Evolutionary conservation across 768 basidiomycete species (phyloP).

Genomic region (Kwoniella sp.): DNA sequence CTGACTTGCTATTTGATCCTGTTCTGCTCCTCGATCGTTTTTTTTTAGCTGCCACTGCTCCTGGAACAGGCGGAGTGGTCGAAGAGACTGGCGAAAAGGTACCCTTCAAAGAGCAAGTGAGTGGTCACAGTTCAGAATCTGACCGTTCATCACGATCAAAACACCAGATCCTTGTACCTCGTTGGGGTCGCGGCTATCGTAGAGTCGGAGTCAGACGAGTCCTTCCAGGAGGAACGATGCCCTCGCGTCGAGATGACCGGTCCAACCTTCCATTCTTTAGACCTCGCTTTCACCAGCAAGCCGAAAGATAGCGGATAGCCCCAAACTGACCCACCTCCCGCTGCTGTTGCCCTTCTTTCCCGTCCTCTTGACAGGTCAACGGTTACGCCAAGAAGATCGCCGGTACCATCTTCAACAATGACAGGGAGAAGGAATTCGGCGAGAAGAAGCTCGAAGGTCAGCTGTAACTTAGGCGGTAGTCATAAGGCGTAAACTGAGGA

Average conservation of each 20-base stretch:
- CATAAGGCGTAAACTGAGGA: too few species aligned
- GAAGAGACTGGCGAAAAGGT: constrained; percentile 31
- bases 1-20: not conserved
- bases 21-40: not conserved
- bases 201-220: too few species aligned
- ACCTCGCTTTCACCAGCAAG: not conserved
- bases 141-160: too few species aligned
- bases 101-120: constrained; percentile 49
- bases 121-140: too few species aligned
- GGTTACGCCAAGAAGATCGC: constrained; percentile 51
- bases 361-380: constrained; percentile 33
- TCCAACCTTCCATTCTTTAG: too few species aligned
- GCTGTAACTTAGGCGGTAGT: too few species aligned
- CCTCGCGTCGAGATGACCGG: too few species aligned
- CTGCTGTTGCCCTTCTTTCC: not conserved
- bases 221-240: too few species aligned
- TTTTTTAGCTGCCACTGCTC: constrained; percentile 41
- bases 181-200: too few species aligned
- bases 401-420: constrained; percentile 42
- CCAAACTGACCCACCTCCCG: not conserved
- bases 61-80: constrained; percentile 38
- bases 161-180: too few species aligned
- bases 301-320: constrained; percentile 6
- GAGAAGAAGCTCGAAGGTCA: constrained; percentile 40
- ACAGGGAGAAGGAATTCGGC: constrained; percentile 43